These are phyloP conservation scores for Termitomyces sp. DNA, from an alignment of 768 basidiomycete species.

Conservation along the genomic window DNA sequence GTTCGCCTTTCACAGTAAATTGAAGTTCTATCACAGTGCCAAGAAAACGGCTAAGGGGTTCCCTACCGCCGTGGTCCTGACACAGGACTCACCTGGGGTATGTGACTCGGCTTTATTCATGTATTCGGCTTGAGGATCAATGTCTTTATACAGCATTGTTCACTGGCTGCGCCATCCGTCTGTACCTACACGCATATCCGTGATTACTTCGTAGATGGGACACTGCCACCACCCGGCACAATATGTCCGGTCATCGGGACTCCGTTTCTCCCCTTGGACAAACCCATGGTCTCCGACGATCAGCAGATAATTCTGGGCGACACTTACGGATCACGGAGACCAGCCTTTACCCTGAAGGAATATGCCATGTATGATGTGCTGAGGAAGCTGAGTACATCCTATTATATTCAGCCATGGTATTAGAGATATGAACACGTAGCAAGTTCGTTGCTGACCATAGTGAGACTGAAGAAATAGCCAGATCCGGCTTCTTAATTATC, in stretches of 20 bases:
- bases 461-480: neutral
- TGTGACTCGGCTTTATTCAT: neutral
- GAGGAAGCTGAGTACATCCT: neutral
- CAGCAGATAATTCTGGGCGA: neutral
- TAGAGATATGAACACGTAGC: neutral
- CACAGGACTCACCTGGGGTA: slow-evolving; percentile 36
- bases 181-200: slow-evolving; percentile 25
- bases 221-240: slow-evolving; percentile 31
- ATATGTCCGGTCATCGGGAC: slow-evolving; percentile 28
- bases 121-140: neutral
- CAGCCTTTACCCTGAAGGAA: neutral
- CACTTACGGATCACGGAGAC: neutral
- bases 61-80: slow-evolving; percentile 31
- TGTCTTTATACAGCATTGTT: slow-evolving; percentile 16
- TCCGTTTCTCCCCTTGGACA: slow-evolving; percentile 17
- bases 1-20: neutral
- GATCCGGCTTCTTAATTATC: neutral
- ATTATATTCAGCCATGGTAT: neutral
- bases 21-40: slow-evolving; percentile 20
- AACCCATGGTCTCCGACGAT: neutral
- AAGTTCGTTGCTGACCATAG: neutral
- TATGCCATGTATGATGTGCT: neutral
- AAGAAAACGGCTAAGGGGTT: slow-evolving; percentile 32
- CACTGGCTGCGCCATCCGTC: slow-evolving; percentile 17
- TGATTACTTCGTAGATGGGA: slow-evolving; percentile 34